Evolutionary conservation across 2,329 filamentous ascomycete species (phyloP), one percentile per base, ranked within the genome.

Genomic region (Cladosporium sp.): DNA sequence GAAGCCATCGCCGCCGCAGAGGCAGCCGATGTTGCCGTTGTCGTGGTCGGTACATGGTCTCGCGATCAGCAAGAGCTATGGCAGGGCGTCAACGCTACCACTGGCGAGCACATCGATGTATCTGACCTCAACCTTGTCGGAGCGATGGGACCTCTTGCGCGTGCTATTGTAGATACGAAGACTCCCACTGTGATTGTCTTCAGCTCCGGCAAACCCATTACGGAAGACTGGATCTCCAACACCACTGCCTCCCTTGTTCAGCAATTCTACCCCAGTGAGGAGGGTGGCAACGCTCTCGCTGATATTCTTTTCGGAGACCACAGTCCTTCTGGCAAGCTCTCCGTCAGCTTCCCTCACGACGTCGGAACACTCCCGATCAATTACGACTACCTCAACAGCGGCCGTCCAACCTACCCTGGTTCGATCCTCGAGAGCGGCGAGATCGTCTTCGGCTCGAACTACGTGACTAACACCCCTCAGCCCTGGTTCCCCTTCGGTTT

Each of bases 241-340:
- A 87, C 90, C 2, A 85, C 88, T 2, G 64, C 64, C 36, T 64
- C 61, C 2, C 87, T 92, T 28, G 74, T 93, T 0, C 90, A 92
- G 74, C 85, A 68, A 18, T 69, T 68, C 34, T 70, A 70, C 26
- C 61, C 64, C 21, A 92, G 92, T n/a, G 92, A 95, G 72, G 92
- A 95, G 80, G 90, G 89, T 5, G 92, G 92, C 4, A 92, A 93
- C 73, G 89, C 88, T 14, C 89, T 96, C 67, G 91, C 90, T 0
- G 91, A 94, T 70, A 84, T 94, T 1, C 81, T 94, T 0, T 91
- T 92, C 69, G 90, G 91, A 57, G 85, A 89, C 68, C 84, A 86
- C 55, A 93, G 90, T 74, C 92, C 92, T 0, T 89, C 87, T 66
- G 91, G 88, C 14, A 93, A 93, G 76, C 82, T 93, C 1, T 89